Percentiles rank a stretch among this genome's conserved stretches.
These are phyloP conservation scores for Tolypocladium tropicale DNA, from an alignment of 2,329 filamentous ascomycete genomes.

Conservation along the genomic window DNA sequence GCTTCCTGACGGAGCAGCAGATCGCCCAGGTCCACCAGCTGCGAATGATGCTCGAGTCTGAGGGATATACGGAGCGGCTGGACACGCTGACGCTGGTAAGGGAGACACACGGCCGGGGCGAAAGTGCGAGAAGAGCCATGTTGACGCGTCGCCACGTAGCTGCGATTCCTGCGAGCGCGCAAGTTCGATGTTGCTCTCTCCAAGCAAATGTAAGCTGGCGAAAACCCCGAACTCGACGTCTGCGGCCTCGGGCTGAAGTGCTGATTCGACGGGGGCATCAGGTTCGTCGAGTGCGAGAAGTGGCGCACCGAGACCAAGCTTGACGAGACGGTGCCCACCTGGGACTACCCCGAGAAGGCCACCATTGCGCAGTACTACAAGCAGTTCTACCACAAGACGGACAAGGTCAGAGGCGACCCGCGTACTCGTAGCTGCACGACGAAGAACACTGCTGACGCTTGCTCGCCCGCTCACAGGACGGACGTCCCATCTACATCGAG, in stretches of 20 bases:
- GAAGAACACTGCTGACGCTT: background rate
- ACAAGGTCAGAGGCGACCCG: conserved; percentile 46
- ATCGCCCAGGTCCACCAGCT: conserved; percentile 85
- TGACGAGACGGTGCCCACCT: conserved; percentile 68
- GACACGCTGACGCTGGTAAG: conserved; percentile 86
- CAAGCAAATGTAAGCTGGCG: conserved; percentile 71
- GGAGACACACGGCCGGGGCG: conserved; percentile 5
- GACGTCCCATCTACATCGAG: conserved; percentile 94
- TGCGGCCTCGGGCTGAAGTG: background rate
- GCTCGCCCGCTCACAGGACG: conserved; percentile 51
- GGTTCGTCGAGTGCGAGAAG: conserved; percentile 83
- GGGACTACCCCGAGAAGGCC: conserved; percentile 79
- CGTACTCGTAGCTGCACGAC: too few relatives aligned
- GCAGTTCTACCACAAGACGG: conserved; percentile 98
- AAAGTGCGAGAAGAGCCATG: conserved; percentile 2
- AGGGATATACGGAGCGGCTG: conserved; percentile 72
- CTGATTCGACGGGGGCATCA: conserved; percentile 29
- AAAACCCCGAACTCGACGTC: background rate
- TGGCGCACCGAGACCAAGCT: conserved; percentile 85
- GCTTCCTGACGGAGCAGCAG: conserved; percentile 76
- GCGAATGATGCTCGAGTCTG: conserved; percentile 71
- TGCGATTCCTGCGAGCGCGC: conserved; percentile 85
- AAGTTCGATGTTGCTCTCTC: conserved; percentile 83
- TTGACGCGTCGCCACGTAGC: conserved; percentile 27
- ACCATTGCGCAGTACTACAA: conserved; percentile 87